Conservation (phyloP, 129 eudicot genomes). For the Smallanthus sonchifolius region DNA sequence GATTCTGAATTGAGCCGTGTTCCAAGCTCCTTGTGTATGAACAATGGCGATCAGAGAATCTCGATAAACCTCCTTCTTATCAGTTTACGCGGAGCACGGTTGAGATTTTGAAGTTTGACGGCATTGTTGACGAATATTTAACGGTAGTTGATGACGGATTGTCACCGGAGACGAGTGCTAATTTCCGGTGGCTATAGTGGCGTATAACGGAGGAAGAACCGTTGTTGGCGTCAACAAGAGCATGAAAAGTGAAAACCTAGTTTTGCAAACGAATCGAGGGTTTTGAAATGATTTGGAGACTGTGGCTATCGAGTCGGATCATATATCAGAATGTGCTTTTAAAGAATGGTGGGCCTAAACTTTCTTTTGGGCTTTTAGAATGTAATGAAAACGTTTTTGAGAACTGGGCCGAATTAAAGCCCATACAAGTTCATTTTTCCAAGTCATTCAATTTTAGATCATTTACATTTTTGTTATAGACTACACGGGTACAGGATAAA, state of each 20-base stretch:
- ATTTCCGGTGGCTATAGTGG: background rate
- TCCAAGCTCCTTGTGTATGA: background rate
- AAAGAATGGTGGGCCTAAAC: background rate
- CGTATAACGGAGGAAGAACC: background rate
- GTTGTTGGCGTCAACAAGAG: background rate
- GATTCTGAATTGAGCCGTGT: background rate
- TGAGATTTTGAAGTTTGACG: background rate
- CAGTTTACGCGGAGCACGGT: background rate
- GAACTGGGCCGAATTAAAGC: too few species aligned
- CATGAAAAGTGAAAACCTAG: background rate
- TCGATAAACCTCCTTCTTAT: background rate
- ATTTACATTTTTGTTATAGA: too few species aligned
- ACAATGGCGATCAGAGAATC: background rate
- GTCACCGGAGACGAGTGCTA: background rate
- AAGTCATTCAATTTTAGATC: too few species aligned
- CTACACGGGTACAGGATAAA: too few species aligned
- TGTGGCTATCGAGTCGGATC: background rate
- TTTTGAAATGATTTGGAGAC: background rate
- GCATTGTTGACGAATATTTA: background rate
- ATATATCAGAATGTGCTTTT: background rate
- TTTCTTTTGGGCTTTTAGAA: background rate
- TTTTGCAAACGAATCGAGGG: background rate
- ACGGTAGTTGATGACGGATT: background rate
- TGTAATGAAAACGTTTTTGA: background rate
- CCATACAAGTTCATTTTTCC: too few species aligned